These are phyloP conservation scores for Pythium brachiatum DNA, from an alignment of 352 stramenopile species.

Conservation along the genomic window DNA sequence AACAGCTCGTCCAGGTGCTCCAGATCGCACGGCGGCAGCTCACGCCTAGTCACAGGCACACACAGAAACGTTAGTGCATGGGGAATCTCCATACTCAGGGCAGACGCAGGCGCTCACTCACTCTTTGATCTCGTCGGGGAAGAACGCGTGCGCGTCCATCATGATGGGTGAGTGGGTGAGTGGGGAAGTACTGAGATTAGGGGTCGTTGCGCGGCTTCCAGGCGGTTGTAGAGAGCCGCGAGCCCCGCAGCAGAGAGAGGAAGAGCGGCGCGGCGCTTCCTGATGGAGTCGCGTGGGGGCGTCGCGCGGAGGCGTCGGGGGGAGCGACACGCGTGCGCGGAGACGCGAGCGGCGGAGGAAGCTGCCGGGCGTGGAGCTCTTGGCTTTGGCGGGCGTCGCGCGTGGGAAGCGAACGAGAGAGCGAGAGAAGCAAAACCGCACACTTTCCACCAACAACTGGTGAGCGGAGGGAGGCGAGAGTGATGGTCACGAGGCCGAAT, in stretches of 20 bases:
- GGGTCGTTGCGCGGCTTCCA: background rate
- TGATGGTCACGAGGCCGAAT: background rate
- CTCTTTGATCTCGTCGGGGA: slow-evolving; percentile 54
- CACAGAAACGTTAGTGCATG: too few species aligned
- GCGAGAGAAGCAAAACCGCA: background rate
- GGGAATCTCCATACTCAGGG: too few species aligned
- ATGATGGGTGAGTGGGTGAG: too few species aligned
- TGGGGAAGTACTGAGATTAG: background rate
- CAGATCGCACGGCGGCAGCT: slow-evolving; percentile 62
- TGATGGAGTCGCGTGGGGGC: background rate
- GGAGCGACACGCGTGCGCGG: background rate
- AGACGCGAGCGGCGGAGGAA: background rate
- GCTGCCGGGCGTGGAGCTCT: background rate
- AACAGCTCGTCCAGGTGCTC: slow-evolving; percentile 68
- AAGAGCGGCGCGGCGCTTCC: too few species aligned
- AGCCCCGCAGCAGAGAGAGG: background rate
- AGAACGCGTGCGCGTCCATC: slow-evolving; percentile 34
- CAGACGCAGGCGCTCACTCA: too few species aligned
- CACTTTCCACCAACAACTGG: background rate
- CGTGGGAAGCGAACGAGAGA: background rate
- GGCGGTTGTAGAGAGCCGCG: background rate
- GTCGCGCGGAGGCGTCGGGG: background rate
- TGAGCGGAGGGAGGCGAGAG: background rate
- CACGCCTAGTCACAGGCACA: too few species aligned
- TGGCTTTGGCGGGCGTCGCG: background rate